Conservation (phyloP, 108 stramenopile species). For the Skeletonema tropicum region DNA sequence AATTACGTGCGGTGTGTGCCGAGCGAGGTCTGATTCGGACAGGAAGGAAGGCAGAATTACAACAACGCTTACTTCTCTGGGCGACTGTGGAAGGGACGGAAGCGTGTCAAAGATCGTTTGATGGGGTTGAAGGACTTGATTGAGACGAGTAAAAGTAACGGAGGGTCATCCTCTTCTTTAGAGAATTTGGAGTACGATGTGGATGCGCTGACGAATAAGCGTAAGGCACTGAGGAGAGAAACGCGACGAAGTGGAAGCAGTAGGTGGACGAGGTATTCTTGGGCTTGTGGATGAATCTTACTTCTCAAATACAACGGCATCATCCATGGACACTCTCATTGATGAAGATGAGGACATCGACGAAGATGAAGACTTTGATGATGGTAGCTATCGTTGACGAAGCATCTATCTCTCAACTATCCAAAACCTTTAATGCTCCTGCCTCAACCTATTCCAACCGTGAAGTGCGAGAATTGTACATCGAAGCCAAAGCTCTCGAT, state of each 20-base stretch:
- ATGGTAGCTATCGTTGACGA: constrained; percentile 12
- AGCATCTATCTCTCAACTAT: constrained; percentile 54
- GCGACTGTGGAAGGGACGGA: constrained; percentile 51
- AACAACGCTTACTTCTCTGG: constrained; percentile 65
- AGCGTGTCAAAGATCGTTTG: constrained; percentile 41
- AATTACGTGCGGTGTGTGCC: constrained; percentile 54
- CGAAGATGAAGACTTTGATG: constrained; percentile 30
- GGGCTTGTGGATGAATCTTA: constrained; percentile 46
- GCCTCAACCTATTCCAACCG: constrained; percentile 61
- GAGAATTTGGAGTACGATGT: constrained; percentile 20
- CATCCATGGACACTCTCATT: no score
- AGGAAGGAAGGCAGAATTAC: constrained; percentile 66
- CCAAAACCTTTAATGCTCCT: constrained; percentile 58
- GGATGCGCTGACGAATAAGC: constrained; percentile 20
- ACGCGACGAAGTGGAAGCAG: constrained; percentile 6
- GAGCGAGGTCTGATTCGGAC: constrained; percentile 57
- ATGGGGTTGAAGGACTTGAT: constrained; percentile 32
- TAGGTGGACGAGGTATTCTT: constrained; percentile 23
- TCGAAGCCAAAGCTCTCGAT: constrained; percentile 72
- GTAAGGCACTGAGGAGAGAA: constrained; percentile 35
- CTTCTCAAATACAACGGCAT: constrained; percentile 28
- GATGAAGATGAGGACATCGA: constrained; percentile 20
- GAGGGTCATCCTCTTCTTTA: neutral
- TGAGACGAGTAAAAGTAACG: constrained; percentile 24
- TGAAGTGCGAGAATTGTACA: constrained; percentile 72